Conservation (phyloP, 495 filamentous ascomycete genomes). For the Podospora pseudocomata region DNA sequence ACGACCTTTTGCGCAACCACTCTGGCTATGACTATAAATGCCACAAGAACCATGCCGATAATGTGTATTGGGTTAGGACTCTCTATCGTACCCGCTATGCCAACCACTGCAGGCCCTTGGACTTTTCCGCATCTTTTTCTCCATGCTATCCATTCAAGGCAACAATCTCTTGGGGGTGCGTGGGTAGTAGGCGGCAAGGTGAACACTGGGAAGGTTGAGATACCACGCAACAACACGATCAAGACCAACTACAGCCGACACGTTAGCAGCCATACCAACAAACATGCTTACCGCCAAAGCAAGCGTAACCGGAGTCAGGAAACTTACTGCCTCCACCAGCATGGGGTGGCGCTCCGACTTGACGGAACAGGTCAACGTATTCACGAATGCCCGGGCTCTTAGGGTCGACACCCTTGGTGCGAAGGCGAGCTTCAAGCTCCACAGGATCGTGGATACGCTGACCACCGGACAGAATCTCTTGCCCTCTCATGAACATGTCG, state of each 20-base stretch:
- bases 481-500: slow-evolving; percentile 89
- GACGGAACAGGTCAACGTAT: slow-evolving; percentile 66
- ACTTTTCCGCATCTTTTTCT: neutral
- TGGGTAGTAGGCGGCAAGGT: slow-evolving; percentile 74
- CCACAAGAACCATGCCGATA: neutral
- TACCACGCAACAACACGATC: slow-evolving; percentile 89
- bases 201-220: slow-evolving; percentile 75
- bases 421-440: slow-evolving; percentile 64
- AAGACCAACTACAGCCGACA: slow-evolving; percentile 75
- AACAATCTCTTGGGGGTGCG: slow-evolving; percentile 79
- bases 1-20: neutral
- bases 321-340: slow-evolving; percentile 68
- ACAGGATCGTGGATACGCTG: slow-evolving; percentile 75
- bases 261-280: slow-evolving; percentile 71
- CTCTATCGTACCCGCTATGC: neutral
- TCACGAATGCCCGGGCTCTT: slow-evolving; percentile 69
- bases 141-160: slow-evolving; percentile 44
- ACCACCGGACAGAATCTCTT: slow-evolving; percentile 69
- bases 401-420: slow-evolving; percentile 67
- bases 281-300: slow-evolving; percentile 63
- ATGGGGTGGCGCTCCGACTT: slow-evolving; percentile 70
- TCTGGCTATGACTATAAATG: neutral
- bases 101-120: neutral
- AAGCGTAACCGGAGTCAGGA: neutral
- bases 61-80: neutral